Evolutionary conservation across 2,329 filamentous ascomycete species (phyloP).

Genomic region (Penicillium sclerotiorum): DNA sequence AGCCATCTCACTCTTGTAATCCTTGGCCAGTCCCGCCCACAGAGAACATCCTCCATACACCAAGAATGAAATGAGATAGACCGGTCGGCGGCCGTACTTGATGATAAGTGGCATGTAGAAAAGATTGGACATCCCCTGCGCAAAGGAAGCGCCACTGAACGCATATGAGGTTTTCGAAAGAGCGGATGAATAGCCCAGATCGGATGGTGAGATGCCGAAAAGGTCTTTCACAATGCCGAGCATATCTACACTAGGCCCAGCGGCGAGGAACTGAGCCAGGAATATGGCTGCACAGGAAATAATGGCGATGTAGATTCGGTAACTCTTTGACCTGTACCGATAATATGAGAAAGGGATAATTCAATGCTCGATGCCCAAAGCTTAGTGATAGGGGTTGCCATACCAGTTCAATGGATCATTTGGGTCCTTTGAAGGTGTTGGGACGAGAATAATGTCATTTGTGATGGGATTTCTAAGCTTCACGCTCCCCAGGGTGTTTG

Average conservation of each 20-base stretch:
- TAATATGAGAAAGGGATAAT: not conserved
- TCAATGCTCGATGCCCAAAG: too few relatives aligned
- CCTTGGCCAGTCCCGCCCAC: slow-evolving; percentile 39
- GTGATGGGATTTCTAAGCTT: slow-evolving; percentile 6
- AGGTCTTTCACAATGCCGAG: slow-evolving; percentile 51
- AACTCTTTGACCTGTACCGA: slow-evolving; percentile 6
- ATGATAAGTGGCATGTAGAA: slow-evolving; percentile 42
- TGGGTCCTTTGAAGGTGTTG: slow-evolving; percentile 9
- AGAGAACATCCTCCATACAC: slow-evolving; percentile 38
- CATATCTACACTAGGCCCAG: slow-evolving; percentile 58
- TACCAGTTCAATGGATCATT: slow-evolving; percentile 16
- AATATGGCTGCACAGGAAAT: slow-evolving; percentile 49
- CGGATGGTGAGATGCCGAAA: slow-evolving; percentile 37
- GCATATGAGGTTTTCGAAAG: slow-evolving; percentile 51
- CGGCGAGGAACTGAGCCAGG: slow-evolving; percentile 60
- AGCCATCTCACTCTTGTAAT: slow-evolving; percentile 30
- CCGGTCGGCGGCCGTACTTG: slow-evolving; percentile 40
- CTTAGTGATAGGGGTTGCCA: not conserved
- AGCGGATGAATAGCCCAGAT: slow-evolving; percentile 1
- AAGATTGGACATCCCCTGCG: slow-evolving; percentile 50
- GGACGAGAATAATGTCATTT: slow-evolving; percentile 8
- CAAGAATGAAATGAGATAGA: slow-evolving; percentile 22
- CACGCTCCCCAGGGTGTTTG: slow-evolving; percentile 3
- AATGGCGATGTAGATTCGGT: slow-evolving; percentile 6
- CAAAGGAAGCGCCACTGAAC: slow-evolving; percentile 55